Evolutionary conservation across 768 basidiomycete genomes (phyloP).

Genomic region (Suillus americanus): DNA sequence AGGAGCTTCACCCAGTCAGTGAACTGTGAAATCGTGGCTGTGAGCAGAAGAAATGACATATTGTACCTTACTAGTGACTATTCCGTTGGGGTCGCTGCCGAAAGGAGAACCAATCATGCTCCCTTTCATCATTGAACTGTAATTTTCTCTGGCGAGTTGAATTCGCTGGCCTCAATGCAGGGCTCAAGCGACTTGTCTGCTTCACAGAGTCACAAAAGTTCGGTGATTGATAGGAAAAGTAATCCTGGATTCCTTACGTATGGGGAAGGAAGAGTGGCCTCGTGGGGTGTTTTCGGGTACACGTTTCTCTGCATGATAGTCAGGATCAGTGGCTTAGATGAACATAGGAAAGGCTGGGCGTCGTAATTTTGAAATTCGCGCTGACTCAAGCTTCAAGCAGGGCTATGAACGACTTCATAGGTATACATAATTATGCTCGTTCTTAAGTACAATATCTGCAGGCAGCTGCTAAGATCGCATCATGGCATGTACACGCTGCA

Average conservation of each 20-base stretch:
- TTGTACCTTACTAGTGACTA: neutral
- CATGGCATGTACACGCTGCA: neutral
- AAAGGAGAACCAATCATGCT: neutral
- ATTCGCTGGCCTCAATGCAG: neutral
- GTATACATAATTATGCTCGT: neutral
- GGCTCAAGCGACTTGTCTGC: neutral
- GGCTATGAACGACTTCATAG: too few relatives aligned
- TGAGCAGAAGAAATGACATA: neutral
- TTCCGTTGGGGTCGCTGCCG: neutral
- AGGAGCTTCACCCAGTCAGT: neutral
- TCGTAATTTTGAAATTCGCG: neutral
- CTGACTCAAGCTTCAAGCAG: too few relatives aligned
- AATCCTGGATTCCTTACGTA: neutral
- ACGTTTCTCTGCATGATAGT: neutral
- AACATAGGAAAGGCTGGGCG: neutral
- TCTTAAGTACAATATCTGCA: neutral
- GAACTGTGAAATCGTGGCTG: neutral
- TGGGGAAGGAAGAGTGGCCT: conserved; percentile 1
- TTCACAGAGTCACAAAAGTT: neutral
- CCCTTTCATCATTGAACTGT: neutral
- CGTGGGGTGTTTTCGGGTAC: neutral
- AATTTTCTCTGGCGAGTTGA: neutral
- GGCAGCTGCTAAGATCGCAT: too few relatives aligned
- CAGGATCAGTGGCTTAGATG: neutral
- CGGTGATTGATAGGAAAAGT: neutral